These are phyloP conservation scores for Cryphonectria nitschkei DNA, from an alignment of 2,329 filamentous ascomycete genomes.

Conservation along the genomic window DNA sequence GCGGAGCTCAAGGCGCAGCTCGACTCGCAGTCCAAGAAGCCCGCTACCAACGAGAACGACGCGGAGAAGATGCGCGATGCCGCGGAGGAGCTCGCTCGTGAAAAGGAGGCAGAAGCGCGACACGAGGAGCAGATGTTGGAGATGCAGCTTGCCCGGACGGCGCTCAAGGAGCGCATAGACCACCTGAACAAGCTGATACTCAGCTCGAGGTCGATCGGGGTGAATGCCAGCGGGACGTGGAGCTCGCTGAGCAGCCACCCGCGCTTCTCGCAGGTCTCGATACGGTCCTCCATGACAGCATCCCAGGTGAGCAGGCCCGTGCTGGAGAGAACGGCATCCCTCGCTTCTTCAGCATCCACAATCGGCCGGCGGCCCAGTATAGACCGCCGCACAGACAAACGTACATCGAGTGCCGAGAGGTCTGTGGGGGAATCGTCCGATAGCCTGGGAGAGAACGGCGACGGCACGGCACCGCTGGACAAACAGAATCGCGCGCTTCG, in stretches of 20 bases:
- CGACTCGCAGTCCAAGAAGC: conserved; percentile 78
- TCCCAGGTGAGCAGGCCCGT: conserved; percentile 57
- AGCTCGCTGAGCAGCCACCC: conserved; percentile 69
- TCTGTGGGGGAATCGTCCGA: conserved; percentile 66
- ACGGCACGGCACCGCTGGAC: conserved; percentile 79
- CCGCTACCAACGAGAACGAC: conserved; percentile 62
- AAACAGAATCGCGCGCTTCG: conserved; percentile 92
- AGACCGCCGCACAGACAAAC: conserved; percentile 40
- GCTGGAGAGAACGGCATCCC: conserved; percentile 68
- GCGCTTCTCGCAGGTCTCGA: conserved; percentile 64
- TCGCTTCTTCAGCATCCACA: conserved; percentile 65
- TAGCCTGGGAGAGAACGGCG: conserved; percentile 78
- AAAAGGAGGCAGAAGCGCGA: conserved; percentile 80
- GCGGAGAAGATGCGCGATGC: conserved; percentile 66
- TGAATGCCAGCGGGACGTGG: conserved; percentile 77
- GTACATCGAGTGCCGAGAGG: conserved; percentile 43
- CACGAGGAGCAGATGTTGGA: conserved; percentile 98
- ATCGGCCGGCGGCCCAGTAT: conserved; percentile 57
- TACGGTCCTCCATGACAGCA: conserved; percentile 66
- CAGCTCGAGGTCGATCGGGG: conserved; percentile 92
- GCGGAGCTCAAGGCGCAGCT: conserved; percentile 78
- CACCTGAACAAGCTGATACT: conserved; percentile 94
- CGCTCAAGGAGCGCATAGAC: conserved; percentile 95
- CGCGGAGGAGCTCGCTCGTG: conserved; percentile 72
- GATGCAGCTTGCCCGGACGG: conserved; percentile 95